Evolutionary conservation across 2,329 filamentous ascomycete genomes (phyloP).

Genomic region (Cladosporium sp.): DNA sequence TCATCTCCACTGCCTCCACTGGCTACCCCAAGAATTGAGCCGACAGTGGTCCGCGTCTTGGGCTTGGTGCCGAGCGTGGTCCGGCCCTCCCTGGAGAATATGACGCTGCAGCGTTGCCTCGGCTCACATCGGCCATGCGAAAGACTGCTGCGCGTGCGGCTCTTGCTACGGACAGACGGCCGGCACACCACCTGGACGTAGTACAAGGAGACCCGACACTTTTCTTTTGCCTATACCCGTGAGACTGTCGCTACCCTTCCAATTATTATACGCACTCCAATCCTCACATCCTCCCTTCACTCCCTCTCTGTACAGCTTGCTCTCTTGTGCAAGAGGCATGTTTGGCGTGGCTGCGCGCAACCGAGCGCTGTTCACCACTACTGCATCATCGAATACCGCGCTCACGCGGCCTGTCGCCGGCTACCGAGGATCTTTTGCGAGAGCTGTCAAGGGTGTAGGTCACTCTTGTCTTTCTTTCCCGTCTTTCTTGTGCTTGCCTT

Average conservation of each 20-base stretch:
- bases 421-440: conserved; percentile 13
- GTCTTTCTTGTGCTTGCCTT: not conserved
- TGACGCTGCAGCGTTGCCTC: conserved; percentile 1
- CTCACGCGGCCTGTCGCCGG: conserved; percentile 9
- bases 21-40: not conserved
- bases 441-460: conserved; percentile 11
- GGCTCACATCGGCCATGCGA: not conserved
- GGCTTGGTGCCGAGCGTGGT: not conserved
- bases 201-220: not conserved
- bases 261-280: not conserved
- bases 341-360: conserved; percentile 24
- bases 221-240: not conserved
- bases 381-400: conserved; percentile 10
- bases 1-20: conserved; percentile 1
- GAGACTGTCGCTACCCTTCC: no score
- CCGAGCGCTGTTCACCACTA: conserved; percentile 19
- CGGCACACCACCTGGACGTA: not conserved
- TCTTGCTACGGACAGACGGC: conserved; percentile 2
- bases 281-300: not conserved
- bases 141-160: conserved; percentile 6
- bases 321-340: conserved; percentile 19
- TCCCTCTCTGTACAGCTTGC: not conserved
- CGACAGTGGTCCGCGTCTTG: not conserved
- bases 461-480: not conserved
- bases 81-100: not conserved